Conservation (phyloP, 257 asterid species). For the Solanum virginianum region DNA sequence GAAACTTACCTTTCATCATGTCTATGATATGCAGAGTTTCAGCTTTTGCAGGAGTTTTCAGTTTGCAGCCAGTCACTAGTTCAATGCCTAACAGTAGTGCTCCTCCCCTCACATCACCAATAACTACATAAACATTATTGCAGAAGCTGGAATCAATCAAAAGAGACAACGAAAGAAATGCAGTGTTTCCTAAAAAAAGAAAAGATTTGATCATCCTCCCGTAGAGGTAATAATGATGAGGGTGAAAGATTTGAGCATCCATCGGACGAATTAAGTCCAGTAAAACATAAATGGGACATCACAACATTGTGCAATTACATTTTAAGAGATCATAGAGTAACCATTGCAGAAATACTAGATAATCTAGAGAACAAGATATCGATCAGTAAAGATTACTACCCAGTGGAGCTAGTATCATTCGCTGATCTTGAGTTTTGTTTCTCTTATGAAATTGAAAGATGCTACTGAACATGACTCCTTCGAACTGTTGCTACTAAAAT, state of each 20-base stretch:
- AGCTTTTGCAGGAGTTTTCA: slow-evolving; percentile 69
- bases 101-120: slow-evolving; percentile 48
- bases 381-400: slow-evolving; percentile 12
- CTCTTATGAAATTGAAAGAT: slow-evolving; percentile 17
- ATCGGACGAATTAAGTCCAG: slow-evolving; percentile 29
- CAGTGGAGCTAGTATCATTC: slow-evolving; percentile 27
- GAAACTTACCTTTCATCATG: slow-evolving; percentile 55
- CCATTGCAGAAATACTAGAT: slow-evolving; percentile 30
- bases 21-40: slow-evolving; percentile 71
- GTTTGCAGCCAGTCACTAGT: slow-evolving; percentile 57
- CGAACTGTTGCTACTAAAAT: slow-evolving; percentile 36
- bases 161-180: not conserved
- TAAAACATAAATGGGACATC: slow-evolving; percentile 20
- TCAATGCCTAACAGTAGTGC: slow-evolving; percentile 88
- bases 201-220: not conserved
- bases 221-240: not conserved
- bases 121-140: not conserved
- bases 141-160: not conserved
- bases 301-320: slow-evolving; percentile 19
- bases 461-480: slow-evolving; percentile 29
- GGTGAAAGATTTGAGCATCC: slow-evolving; percentile 25
- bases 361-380: slow-evolving; percentile 12
- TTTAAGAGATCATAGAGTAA: slow-evolving; percentile 23
- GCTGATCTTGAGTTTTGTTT: slow-evolving; percentile 32
- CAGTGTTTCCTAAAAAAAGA: not conserved